phyloP scores from a whole-genome alignment of 1,284 basidiomycete genomes.

The Fomes fomentarius region DNA sequence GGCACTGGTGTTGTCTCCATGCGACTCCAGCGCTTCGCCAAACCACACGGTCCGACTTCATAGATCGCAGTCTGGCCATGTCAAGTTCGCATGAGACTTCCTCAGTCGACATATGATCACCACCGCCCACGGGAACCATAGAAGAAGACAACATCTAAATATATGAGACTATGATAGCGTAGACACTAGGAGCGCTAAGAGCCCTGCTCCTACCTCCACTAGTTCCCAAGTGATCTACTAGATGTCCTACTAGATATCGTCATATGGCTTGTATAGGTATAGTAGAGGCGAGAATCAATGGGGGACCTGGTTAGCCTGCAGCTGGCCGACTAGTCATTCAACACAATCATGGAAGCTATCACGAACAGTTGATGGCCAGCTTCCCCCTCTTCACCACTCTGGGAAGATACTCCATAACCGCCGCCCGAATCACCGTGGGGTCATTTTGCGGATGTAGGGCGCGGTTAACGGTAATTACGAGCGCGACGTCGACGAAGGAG shows the following conservation, averaged over 20 bases:
- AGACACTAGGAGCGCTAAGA: background rate
- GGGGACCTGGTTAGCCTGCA: background rate
- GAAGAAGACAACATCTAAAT: no score
- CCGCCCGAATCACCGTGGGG: slow-evolving; percentile 7
- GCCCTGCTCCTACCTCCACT: background rate
- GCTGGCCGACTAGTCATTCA: background rate
- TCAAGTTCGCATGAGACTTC: no score
- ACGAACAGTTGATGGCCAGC: slow-evolving; percentile 14
- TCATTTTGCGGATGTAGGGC: slow-evolving; percentile 22
- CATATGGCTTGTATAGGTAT: background rate
- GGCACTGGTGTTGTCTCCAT: slow-evolving; percentile 10
- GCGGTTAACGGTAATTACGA: slow-evolving; percentile 22
- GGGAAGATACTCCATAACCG: slow-evolving; percentile 16
- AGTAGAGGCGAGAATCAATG: background rate
- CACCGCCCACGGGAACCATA: no score
- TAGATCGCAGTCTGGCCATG: background rate
- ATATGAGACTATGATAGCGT: no score
- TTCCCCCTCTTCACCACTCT: slow-evolving; percentile 13
- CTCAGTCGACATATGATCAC: no score
- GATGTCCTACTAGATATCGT: no score
- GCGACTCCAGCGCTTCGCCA: slow-evolving; percentile 10
- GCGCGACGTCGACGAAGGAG: slow-evolving; percentile 7
- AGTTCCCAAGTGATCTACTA: background rate
- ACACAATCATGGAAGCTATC: background rate
- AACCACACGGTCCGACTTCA: background rate